phyloP scores from a whole-genome alignment of 208 protist species.

The Trichomonas gallinae region DNA sequence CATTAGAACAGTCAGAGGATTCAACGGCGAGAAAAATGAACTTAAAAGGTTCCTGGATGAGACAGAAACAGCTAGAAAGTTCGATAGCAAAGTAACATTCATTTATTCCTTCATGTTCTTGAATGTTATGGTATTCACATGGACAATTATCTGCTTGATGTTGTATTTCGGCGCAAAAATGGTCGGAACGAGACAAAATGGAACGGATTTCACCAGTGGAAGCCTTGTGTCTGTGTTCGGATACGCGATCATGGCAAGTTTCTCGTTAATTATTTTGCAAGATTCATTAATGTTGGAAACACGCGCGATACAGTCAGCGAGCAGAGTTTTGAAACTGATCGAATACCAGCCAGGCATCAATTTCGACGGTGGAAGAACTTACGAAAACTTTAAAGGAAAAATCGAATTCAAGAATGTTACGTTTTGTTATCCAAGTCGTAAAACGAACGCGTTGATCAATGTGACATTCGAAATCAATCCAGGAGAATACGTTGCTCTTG shows the following conservation, averaged over 20 bases:
- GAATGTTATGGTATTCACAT: background rate
- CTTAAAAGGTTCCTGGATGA: background rate
- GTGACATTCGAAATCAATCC: slow-evolving; percentile 28
- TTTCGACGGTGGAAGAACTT: background rate
- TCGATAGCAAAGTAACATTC: background rate
- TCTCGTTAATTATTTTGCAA: background rate
- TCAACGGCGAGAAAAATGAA: background rate
- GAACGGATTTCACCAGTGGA: background rate
- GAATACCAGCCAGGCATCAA: background rate
- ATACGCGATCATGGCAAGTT: background rate
- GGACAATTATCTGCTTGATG: too few species aligned
- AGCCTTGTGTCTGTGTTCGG: background rate
- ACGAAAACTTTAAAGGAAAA: background rate
- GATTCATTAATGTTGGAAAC: background rate
- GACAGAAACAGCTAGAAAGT: background rate
- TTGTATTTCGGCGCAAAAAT: background rate
- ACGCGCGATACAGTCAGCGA: background rate
- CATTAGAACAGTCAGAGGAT: background rate
- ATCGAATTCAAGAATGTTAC: background rate
- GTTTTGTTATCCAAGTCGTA: background rate
- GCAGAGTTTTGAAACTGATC: background rate
- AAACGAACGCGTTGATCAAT: slow-evolving; percentile 1
- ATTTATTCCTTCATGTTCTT: background rate
- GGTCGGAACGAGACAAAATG: background rate
- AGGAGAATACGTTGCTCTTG: slow-evolving; percentile 27